phyloP scores from a whole-genome alignment of 1,284 basidiomycete species.

The Rhodotorula sp. region DNA sequence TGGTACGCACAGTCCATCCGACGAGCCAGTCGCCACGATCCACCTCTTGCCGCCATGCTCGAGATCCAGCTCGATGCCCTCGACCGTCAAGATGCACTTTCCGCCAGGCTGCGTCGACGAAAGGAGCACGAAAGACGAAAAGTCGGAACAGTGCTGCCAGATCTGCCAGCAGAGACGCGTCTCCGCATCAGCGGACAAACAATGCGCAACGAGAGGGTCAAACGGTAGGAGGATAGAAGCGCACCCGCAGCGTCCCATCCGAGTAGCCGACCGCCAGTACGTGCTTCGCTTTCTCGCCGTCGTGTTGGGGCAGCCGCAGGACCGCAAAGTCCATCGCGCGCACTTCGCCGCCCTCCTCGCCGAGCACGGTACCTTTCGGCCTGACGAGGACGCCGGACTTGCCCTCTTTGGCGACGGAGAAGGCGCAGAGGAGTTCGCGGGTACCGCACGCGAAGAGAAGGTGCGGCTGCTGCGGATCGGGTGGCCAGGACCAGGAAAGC shows the following conservation, averaged over 20 bases:
- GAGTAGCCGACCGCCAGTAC: conserved; percentile 16
- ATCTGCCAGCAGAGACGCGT: not conserved
- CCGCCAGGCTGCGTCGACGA: not conserved
- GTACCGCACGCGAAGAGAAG: conserved; percentile 18
- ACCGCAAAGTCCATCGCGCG: conserved; percentile 21
- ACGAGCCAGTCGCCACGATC: not conserved
- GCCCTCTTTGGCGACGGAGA: too few species aligned
- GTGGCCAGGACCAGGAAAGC: conserved; percentile 3
- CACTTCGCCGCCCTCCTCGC: conserved; percentile 24
- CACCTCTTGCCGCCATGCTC: not conserved
- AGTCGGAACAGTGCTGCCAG: not conserved
- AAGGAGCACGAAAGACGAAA: not conserved
- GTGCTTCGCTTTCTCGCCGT: not conserved
- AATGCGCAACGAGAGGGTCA: not conserved
- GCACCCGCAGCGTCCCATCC: conserved; percentile 17
- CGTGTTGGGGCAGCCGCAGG: not conserved
- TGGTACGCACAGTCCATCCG: conserved; percentile 15
- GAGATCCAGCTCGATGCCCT: not conserved
- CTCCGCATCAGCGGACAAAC: not conserved
- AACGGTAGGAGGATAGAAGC: not conserved
- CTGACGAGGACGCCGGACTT: not conserved
- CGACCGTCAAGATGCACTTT: conserved; percentile 27
- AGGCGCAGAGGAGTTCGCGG: conserved; percentile 2
- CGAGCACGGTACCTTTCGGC: not conserved
- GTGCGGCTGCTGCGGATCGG: too few species aligned